A percentile compares a stretch with the other conserved stretches of the same genome.
Conservation (phyloP, 2,329 filamentous ascomycete species). For the Capronia coronata region DNA sequence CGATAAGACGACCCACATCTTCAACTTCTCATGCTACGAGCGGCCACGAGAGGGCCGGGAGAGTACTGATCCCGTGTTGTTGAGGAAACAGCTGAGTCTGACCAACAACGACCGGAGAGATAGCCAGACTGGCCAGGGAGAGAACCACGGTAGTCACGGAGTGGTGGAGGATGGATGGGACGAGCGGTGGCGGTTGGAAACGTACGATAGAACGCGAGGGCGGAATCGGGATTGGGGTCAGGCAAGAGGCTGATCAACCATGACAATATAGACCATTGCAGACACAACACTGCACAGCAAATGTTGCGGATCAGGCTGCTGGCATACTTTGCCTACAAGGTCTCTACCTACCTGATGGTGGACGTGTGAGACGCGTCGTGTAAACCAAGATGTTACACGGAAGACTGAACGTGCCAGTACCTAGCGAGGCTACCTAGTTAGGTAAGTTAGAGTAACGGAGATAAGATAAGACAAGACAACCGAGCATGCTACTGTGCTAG, state of each 20-base stretch:
- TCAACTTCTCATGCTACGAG: conserved; percentile 42
- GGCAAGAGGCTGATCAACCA: background rate
- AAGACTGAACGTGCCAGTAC: too few species aligned
- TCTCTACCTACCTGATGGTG: too few species aligned
- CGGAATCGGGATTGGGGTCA: background rate
- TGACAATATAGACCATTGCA: too few species aligned
- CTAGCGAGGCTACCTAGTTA: too few species aligned
- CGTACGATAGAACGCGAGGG: background rate
- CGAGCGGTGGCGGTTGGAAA: conserved; percentile 19
- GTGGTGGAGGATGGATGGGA: conserved; percentile 16
- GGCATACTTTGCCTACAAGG: too few species aligned
- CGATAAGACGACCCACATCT: conserved; percentile 17
- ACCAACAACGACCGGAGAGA: background rate
- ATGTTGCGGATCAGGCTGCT: too few species aligned
- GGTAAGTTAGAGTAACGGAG: too few species aligned
- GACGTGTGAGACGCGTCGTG: too few species aligned
- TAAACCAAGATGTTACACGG: too few species aligned
- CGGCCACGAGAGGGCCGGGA: conserved; percentile 33
- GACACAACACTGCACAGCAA: too few species aligned
- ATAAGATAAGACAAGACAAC: too few species aligned
- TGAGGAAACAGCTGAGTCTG: conserved; percentile 24
- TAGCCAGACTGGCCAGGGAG: background rate
- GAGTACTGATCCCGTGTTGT: conserved; percentile 25
- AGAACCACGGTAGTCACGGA: background rate
- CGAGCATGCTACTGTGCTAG: too few species aligned